Evolutionary conservation across 306 rosid species (phyloP).

Genomic region (Acmispon strigosus): DNA sequence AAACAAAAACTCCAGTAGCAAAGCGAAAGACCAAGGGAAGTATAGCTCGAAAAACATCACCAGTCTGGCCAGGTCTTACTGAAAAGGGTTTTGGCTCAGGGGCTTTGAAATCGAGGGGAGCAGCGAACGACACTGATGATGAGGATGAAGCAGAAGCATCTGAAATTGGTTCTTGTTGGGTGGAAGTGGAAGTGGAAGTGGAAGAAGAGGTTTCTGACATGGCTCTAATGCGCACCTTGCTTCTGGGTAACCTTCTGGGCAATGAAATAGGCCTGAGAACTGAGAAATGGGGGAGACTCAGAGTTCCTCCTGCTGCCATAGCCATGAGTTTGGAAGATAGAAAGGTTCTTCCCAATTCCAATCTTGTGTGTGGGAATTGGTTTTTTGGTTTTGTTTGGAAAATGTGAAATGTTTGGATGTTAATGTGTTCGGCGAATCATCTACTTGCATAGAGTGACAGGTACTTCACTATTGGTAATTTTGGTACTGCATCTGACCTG

Average conservation of each 20-base stretch:
- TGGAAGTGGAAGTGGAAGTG: slow-evolving; percentile 33
- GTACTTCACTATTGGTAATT: too few relatives aligned
- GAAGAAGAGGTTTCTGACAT: slow-evolving; percentile 39
- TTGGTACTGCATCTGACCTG: too few relatives aligned
- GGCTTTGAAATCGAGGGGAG: slow-evolving; percentile 82
- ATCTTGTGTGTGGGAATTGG: background rate
- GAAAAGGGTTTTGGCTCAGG: slow-evolving; percentile 84
- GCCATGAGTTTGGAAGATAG: slow-evolving; percentile 39
- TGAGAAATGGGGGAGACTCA: slow-evolving; percentile 35
- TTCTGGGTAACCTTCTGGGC: slow-evolving; percentile 27
- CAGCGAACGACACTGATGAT: slow-evolving; percentile 28
- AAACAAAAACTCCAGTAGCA: slow-evolving; percentile 74
- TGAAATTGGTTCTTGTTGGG: slow-evolving; percentile 22
- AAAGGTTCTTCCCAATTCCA: background rate
- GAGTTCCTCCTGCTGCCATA: slow-evolving; percentile 52
- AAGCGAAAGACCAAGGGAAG: slow-evolving; percentile 68
- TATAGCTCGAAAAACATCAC: slow-evolving; percentile 53
- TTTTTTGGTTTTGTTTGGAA: background rate
- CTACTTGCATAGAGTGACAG: too few relatives aligned
- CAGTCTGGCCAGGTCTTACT: slow-evolving; percentile 53
- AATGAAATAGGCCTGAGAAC: slow-evolving; percentile 29
- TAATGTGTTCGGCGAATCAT: background rate
- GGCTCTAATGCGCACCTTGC: slow-evolving; percentile 44
- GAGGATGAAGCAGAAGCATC: slow-evolving; percentile 21
- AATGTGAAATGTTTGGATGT: background rate